These are phyloP conservation scores for Euphorbia schlechtendalii DNA, from an alignment of 441 rosid species.

Conservation along the genomic window DNA sequence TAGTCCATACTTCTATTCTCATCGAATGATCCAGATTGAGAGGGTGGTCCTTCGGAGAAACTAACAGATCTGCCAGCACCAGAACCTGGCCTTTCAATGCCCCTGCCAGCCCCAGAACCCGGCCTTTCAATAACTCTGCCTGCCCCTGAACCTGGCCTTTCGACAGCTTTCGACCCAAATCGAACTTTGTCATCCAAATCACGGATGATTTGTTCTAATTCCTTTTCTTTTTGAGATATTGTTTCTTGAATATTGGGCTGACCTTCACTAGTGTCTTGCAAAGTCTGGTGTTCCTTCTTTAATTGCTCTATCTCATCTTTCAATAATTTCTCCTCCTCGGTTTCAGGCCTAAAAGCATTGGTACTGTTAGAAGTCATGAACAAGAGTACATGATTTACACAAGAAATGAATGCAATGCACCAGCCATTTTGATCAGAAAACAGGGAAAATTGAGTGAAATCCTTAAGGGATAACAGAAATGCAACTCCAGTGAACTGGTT, in stretches of 20 bases:
- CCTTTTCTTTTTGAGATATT: conserved; percentile 54
- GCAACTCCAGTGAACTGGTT: not conserved
- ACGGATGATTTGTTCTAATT: conserved; percentile 49
- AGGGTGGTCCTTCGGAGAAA: conserved; percentile 68
- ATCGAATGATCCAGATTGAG: conserved; percentile 66
- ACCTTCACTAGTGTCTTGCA: conserved; percentile 34
- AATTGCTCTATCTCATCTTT: conserved; percentile 61
- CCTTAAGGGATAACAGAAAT: not conserved
- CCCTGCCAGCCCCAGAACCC: no score
- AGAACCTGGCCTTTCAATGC: no score
- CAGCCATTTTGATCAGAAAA: conserved; percentile 3
- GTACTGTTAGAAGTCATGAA: not conserved
- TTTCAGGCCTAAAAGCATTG: conserved; percentile 63
- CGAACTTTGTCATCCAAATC: conserved; percentile 78
- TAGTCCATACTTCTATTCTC: conserved; percentile 55
- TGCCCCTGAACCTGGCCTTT: conserved; percentile 78
- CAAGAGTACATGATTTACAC: not conserved
- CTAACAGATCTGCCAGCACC: conserved; percentile 55
- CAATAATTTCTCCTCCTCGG: conserved; percentile 68
- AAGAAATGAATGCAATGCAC: no score
- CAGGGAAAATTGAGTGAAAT: not conserved
- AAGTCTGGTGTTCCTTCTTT: conserved; percentile 42
- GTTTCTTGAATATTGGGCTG: conserved; percentile 31
- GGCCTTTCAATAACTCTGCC: conserved; percentile 67
- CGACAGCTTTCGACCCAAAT: conserved; percentile 60